Evolutionary conservation across 495 filamentous ascomycete species (phyloP).

Genomic region (Penicillium goetzii): DNA sequence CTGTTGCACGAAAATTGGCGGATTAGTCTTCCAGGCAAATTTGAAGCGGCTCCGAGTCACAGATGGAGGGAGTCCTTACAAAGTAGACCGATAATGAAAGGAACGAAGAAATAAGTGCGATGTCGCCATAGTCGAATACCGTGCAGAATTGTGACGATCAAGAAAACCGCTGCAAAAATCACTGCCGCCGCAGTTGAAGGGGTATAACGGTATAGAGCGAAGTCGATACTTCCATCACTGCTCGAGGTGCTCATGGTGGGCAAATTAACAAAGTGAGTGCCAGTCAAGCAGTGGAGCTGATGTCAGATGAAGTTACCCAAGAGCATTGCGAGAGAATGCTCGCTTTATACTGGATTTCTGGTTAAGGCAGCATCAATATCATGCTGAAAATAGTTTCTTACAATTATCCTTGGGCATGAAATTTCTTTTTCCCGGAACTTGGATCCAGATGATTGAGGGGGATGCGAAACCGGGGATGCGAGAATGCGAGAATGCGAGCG

Average conservation of each 20-base stretch:
- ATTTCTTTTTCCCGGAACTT: neutral
- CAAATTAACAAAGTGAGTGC: neutral
- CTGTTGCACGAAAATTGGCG: slow-evolving; percentile 5
- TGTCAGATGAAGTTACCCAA: neutral
- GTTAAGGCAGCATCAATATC: neutral
- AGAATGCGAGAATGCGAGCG: slow-evolving; percentile 18
- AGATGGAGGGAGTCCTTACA: slow-evolving; percentile 17
- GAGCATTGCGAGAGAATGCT: neutral
- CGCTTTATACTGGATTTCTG: neutral
- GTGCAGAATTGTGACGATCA: slow-evolving; percentile 48
- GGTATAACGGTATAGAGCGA: slow-evolving; percentile 31
- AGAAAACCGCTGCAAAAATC: slow-evolving; percentile 56
- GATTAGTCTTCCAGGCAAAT: neutral
- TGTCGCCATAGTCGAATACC: slow-evolving; percentile 24
- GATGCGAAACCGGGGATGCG: slow-evolving; percentile 6
- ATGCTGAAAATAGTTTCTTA: neutral
- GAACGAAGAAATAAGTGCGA: slow-evolving; percentile 26
- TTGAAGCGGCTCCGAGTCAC: neutral
- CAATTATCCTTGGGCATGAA: neutral
- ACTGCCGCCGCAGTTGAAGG: slow-evolving; percentile 55
- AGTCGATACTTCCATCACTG: slow-evolving; percentile 16
- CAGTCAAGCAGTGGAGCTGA: neutral
- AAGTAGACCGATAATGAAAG: slow-evolving; percentile 33
- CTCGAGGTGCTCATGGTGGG: slow-evolving; percentile 14
- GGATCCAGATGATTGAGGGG: neutral